phyloP scores from a whole-genome alignment of 2,329 filamentous ascomycete species.

The Trichoderma gracile region DNA sequence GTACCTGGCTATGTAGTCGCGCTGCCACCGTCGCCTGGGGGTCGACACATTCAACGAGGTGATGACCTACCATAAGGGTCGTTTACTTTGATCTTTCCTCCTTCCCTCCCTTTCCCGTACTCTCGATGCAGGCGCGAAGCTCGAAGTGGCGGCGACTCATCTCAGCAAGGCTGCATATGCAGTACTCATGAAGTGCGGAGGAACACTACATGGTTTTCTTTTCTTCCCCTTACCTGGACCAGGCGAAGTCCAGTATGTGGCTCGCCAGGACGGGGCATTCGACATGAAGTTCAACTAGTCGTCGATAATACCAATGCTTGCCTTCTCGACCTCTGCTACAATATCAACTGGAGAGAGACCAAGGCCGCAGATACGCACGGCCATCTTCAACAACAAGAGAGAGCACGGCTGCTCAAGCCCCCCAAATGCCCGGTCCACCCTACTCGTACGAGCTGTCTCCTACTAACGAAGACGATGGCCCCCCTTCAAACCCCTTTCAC shows the following conservation, averaged over 20 bases:
- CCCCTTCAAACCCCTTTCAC: slow-evolving; percentile 20
- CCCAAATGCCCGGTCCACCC: neutral
- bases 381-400: neutral
- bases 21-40: neutral
- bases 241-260: neutral
- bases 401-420: neutral
- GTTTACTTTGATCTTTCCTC: neutral
- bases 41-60: no score
- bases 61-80: no score
- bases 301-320: no score
- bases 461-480: neutral
- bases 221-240: neutral
- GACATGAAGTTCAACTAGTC: no score
- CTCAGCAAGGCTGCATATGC: slow-evolving; percentile 22
- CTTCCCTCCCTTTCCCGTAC: neutral
- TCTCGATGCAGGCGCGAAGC: neutral
- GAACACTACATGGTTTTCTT: neutral
- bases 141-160: slow-evolving; percentile 1
- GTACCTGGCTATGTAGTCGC: neutral
- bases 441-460: slow-evolving; percentile 12
- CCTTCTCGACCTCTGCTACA: no score
- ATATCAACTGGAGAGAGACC: neutral
- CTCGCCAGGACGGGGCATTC: no score
- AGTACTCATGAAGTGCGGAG: neutral
- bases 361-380: neutral